Base-by-base conservation (phyloP, 331 rosid species). In the Acacia pycnantha region DNA sequence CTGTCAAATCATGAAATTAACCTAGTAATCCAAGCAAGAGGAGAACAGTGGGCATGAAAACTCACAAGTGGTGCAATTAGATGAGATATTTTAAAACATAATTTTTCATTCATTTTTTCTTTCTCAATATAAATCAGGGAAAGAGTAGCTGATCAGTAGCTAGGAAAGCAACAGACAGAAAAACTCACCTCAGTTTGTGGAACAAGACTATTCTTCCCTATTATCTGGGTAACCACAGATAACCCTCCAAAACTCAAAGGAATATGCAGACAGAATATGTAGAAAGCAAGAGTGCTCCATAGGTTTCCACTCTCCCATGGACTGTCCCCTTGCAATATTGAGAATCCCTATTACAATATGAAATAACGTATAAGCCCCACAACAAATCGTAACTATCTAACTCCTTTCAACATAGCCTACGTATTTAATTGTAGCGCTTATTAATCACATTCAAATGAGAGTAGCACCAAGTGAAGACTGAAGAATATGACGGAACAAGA, bases 201-300 rank as follows among this genome's bases (percentile, higher is more conserved):
- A 70, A 88, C 82, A 83, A 91, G 93, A 82, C 16, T 53, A 73
- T 88, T 86, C 64, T 90, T 48, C 65, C 84, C 82, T 74, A 82
- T 62, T 24, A 89, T 44, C 40, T 82, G 16, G 22, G 97, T 74
- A 83, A 88, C 88, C 26, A 88, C 85, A 26, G 94, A 85, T 85
- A 92, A 86, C 51, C 97, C 88, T 75, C 97, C 94, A 71, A 95
- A 93, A 83, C 98, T 89, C 85, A 91, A 85, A 88, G 98, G 98
- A 79, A 95, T 86, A 84, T 95, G 98, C 79, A 94, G 79, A 84
- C 81, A 89, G 87, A 91, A 89, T 19, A 89, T 62, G 75, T 93
- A 95, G 66, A 92, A 87, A 64, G 89, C 89, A 92, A 88, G 82
- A 54, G 82, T 86, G 84, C 82, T 89, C 98, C 98, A 95, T 2